Percentiles rank a stretch among this genome's conserved stretches.
These are phyloP conservation scores for Alternaria tenuissima DNA, from an alignment of 2,329 filamentous ascomycete species.

Conservation along the genomic window DNA sequence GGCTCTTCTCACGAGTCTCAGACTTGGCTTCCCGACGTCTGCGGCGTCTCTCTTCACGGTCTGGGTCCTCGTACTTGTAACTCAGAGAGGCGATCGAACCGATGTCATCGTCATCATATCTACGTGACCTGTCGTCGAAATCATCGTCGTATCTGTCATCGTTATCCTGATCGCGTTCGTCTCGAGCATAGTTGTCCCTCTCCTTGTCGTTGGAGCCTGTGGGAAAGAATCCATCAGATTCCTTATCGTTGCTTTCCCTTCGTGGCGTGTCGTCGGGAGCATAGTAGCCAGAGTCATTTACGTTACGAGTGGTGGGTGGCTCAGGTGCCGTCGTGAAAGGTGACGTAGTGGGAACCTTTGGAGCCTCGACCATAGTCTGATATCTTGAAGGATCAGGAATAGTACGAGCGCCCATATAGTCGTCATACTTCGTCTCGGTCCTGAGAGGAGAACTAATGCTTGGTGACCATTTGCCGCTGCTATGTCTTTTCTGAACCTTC, in stretches of 20 bases:
- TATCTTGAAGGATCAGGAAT: conserved; percentile 19
- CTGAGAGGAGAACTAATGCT: conserved; percentile 55
- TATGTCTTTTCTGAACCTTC: conserved; percentile 58
- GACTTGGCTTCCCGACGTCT: conserved; percentile 30
- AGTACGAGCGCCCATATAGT: conserved; percentile 48
- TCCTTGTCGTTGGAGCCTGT: conserved; percentile 43
- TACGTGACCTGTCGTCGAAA: conserved; percentile 20
- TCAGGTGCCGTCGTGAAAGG: conserved; percentile 25
- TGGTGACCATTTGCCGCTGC: conserved; percentile 52
- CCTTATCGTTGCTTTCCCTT: conserved; percentile 33
- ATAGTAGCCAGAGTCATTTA: conserved; percentile 46
- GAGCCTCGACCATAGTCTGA: conserved; percentile 24
- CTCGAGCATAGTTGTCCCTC: conserved; percentile 29
- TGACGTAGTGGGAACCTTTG: conserved; percentile 25
- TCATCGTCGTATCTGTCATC: conserved; percentile 19
- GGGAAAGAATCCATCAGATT: conserved; percentile 47
- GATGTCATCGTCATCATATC: conserved; percentile 29
- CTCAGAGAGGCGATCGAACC: conserved; percentile 34
- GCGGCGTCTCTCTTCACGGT: conserved; percentile 42
- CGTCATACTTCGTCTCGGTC: conserved; percentile 55
- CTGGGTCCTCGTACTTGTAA: conserved; percentile 40
- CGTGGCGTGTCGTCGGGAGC: conserved; percentile 40
- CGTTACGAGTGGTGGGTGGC: conserved; percentile 23
- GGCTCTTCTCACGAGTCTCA: conserved; percentile 45
- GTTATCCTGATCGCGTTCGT: conserved; percentile 23